A percentile compares a stretch with the other conserved stretches of the same genome.
These are phyloP conservation scores for Bondarzewia mesenterica DNA, from an alignment of 1,284 basidiomycete genomes.

Conservation along the genomic window DNA sequence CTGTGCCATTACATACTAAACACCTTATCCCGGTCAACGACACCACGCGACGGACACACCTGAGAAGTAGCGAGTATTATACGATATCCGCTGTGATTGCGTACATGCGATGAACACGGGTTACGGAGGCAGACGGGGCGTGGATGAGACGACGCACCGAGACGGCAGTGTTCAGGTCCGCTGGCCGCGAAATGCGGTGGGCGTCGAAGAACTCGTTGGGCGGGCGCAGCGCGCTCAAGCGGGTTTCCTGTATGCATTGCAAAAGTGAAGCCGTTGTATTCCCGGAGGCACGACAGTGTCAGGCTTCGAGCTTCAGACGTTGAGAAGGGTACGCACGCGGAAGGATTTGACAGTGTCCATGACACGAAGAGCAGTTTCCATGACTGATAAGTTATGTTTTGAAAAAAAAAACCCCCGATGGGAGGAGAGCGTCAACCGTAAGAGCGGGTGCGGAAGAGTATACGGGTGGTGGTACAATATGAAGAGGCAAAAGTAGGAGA, in stretches of 20 bases:
- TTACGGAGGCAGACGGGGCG: slow-evolving; percentile 1
- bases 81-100: slow-evolving; percentile 70
- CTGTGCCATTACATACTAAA: slow-evolving; percentile 24
- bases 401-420: too few species aligned
- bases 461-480: too few species aligned
- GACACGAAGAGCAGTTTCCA: slow-evolving; percentile 56
- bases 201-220: slow-evolving; percentile 85
- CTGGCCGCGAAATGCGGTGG: slow-evolving; percentile 79
- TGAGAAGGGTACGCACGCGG: slow-evolving; percentile 39
- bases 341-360: slow-evolving; percentile 68
- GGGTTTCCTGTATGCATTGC: slow-evolving; percentile 57
- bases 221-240: slow-evolving; percentile 74
- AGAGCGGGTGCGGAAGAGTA: too few species aligned
- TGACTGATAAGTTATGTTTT: slow-evolving; percentile 19
- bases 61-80: slow-evolving; percentile 92
- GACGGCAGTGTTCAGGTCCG: slow-evolving; percentile 63
- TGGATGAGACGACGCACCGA: slow-evolving; percentile 37
- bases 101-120: slow-evolving; percentile 1
- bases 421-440: too few species aligned
- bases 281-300: background rate
- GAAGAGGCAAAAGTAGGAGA: too few species aligned
- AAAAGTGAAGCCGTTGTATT: slow-evolving; percentile 3
- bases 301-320: background rate
- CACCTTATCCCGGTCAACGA: background rate
- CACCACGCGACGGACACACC: slow-evolving; percentile 32